Evolutionary conservation across 2,329 filamentous ascomycete genomes (phyloP).

Genomic region (Beauveria caledonica): DNA sequence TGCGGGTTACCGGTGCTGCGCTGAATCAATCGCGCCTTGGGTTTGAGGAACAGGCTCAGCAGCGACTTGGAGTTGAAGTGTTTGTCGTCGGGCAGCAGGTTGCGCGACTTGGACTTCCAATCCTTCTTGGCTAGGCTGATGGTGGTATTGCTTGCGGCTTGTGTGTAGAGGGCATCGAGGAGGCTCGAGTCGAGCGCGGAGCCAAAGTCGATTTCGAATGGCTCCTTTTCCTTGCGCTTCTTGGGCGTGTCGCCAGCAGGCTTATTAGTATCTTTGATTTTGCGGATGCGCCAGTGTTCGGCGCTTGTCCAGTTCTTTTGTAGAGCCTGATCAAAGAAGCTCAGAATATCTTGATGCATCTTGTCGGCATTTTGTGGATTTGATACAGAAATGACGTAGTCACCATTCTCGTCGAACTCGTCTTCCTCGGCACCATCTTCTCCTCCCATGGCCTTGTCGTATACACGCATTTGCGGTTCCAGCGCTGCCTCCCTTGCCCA

Average conservation of each 20-base stretch:
- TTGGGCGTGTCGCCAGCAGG: slow-evolving; percentile 45
- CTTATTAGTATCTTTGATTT: slow-evolving; percentile 74
- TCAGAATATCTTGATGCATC: slow-evolving; percentile 87
- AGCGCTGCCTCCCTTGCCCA: slow-evolving; percentile 88
- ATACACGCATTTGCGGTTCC: slow-evolving; percentile 77
- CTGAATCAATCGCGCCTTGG: slow-evolving; percentile 73
- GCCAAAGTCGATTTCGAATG: slow-evolving; percentile 87
- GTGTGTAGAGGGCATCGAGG: slow-evolving; percentile 72
- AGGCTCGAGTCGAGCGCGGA: slow-evolving; percentile 63
- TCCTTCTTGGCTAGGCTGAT: slow-evolving; percentile 89
- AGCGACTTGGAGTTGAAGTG: slow-evolving; percentile 94
- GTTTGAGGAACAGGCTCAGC: slow-evolving; percentile 86
- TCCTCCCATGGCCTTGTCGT: slow-evolving; percentile 56
- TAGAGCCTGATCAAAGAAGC: slow-evolving; percentile 92
- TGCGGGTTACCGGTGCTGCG: slow-evolving; percentile 42
- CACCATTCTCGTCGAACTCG: slow-evolving; percentile 47
- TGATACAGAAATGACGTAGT: slow-evolving; percentile 74
- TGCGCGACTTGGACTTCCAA: slow-evolving; percentile 88
- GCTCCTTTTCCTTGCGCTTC: slow-evolving; percentile 88
- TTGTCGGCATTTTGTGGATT: slow-evolving; percentile 56
- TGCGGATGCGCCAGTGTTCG: slow-evolving; percentile 96
- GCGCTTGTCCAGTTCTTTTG: slow-evolving; percentile 97
- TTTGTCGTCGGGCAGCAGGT: slow-evolving; percentile 93
- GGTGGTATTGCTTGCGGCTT: slow-evolving; percentile 67
- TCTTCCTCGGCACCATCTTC: slow-evolving; percentile 39